Evolutionary conservation across 345 rosid species (phyloP).

Genomic region (Barbarea vulgaris): DNA sequence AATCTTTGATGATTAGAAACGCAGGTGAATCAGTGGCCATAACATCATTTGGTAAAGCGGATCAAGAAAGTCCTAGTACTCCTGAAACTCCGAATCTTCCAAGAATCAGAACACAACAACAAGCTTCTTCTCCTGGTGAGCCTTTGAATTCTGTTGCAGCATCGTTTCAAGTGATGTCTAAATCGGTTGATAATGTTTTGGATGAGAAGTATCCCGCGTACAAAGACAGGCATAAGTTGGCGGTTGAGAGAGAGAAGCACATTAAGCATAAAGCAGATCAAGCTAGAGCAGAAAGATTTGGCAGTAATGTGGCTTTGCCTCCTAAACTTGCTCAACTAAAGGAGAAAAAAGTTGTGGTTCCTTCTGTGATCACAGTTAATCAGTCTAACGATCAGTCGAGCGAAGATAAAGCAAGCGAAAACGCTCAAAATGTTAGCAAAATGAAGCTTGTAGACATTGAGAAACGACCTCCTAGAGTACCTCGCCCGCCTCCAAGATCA

Average conservation of each 20-base stretch:
- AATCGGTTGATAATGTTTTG: constrained; percentile 73
- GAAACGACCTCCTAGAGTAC: constrained; percentile 83
- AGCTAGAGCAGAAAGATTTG: constrained; percentile 79
- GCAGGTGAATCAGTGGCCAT: constrained; percentile 80
- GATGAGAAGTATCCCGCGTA: constrained; percentile 92
- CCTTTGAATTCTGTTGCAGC: constrained; percentile 64
- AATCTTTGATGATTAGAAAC: constrained; percentile 84
- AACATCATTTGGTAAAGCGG: constrained; percentile 75
- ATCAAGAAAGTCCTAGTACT: constrained; percentile 60
- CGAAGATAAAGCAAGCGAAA: constrained; percentile 55
- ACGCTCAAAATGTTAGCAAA: constrained; percentile 57
- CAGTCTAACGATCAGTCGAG: constrained; percentile 45
- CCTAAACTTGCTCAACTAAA: constrained; percentile 74
- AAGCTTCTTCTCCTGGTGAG: constrained; percentile 55
- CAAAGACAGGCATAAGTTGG: constrained; percentile 89
- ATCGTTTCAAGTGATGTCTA: constrained; percentile 90
- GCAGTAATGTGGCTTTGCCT: constrained; percentile 60
- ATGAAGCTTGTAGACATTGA: constrained; percentile 73
- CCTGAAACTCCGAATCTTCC: constrained; percentile 65
- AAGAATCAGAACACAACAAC: constrained; percentile 57
- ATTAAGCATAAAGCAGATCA: constrained; percentile 79
- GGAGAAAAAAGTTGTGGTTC: constrained; percentile 53
- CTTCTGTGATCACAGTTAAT: constrained; percentile 44
- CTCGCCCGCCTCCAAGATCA: constrained; percentile 85
- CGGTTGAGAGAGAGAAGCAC: constrained; percentile 84